phyloP scores from a whole-genome alignment of 805 yeast genomes.

The Isabelozyma gotoi region DNA sequence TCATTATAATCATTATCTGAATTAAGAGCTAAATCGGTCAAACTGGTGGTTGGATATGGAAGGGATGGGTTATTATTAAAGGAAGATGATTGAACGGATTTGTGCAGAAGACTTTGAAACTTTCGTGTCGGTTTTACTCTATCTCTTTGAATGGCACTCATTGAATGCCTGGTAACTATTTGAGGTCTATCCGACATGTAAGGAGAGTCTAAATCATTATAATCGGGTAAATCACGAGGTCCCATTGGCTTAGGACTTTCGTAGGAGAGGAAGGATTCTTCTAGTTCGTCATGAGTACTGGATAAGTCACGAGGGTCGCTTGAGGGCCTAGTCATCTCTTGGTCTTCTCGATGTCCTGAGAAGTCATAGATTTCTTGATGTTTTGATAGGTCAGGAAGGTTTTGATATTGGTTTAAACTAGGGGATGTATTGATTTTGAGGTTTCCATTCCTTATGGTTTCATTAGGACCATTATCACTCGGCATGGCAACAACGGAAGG shows the following conservation, averaged over 20 bases:
- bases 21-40: not conserved
- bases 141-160: not conserved
- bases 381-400: not conserved
- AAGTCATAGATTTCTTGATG: not conserved
- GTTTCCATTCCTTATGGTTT: not conserved
- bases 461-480: no score
- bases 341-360: not conserved
- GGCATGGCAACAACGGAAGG: constrained; percentile 4
- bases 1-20: not conserved
- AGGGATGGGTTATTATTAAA: constrained; percentile 1
- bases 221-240: constrained; percentile 38
- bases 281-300: constrained; percentile 8
- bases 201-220: constrained; percentile 11
- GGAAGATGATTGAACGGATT: constrained; percentile 4
- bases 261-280: constrained; percentile 19
- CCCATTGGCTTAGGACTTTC: constrained; percentile 42
- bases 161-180: not conserved
- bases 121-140: constrained; percentile 5
- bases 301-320: not conserved
- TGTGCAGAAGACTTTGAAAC: constrained; percentile 15
- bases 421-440: not conserved
- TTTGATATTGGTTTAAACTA: not conserved
- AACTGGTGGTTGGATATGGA: not conserved
- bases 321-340: not conserved
- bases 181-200: not conserved